Conservation (phyloP, 2,329 filamentous ascomycete genomes). For the Tolypocladium pustulatum region DNA sequence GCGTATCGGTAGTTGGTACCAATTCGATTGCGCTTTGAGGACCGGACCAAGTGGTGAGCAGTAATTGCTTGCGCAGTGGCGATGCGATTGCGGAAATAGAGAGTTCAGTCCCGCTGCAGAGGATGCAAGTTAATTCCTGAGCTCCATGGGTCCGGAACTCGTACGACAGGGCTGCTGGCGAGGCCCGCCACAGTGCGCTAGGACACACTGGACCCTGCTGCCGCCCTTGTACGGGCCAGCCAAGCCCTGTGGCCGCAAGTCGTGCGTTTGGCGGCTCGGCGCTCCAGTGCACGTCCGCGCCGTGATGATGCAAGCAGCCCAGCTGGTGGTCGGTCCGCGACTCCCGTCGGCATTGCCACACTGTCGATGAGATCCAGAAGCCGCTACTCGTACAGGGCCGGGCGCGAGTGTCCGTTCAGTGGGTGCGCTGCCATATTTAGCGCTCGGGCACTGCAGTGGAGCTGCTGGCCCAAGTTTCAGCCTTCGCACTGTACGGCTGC, state of each 20-base stretch:
- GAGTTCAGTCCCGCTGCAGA: not conserved
- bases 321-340: not conserved
- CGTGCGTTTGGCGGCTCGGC: too few relatives aligned
- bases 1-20: not conserved
- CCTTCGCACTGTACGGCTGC: not conserved
- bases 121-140: not conserved
- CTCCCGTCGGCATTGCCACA: not conserved
- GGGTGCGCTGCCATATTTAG: not conserved
- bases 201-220: not conserved
- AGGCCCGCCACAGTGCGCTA: not conserved
- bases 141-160: not conserved
- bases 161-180: not conserved
- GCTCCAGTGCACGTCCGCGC: too few relatives aligned
- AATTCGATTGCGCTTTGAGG: not conserved
- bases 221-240: too few relatives aligned
- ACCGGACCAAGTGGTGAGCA: too few relatives aligned
- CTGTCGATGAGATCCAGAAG: too few relatives aligned
- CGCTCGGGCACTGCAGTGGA: not conserved
- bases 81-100: not conserved
- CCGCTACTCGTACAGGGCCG: too few relatives aligned
- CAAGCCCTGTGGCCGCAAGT: too few relatives aligned
- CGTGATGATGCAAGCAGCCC: too few relatives aligned
- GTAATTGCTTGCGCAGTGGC: not conserved
- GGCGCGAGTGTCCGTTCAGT: not conserved
- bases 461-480: not conserved